Evolutionary conservation across 169 alveolate species (phyloP).

Genomic region (Cryptosporidium ryanae): DNA sequence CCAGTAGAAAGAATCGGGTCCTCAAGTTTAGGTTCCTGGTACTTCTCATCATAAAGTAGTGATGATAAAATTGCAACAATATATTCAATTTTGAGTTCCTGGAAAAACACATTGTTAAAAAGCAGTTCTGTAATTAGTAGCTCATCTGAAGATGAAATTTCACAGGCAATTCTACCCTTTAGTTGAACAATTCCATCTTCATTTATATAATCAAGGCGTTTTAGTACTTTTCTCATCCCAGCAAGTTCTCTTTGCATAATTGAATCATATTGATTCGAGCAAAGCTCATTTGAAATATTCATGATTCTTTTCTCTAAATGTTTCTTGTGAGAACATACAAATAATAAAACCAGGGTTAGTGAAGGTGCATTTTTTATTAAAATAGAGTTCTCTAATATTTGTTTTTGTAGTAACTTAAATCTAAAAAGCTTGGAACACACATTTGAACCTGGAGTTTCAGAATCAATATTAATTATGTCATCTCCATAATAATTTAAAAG

Average conservation of each 20-base stretch:
- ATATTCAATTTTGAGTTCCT: conserved; percentile 90
- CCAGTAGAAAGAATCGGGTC: conserved; percentile 77
- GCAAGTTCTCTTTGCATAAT: conserved; percentile 72
- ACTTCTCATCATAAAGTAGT: conserved; percentile 92
- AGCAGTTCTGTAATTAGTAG: conserved; percentile 95
- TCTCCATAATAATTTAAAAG: conserved; percentile 51
- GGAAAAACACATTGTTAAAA: conserved; percentile 91
- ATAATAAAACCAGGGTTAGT: conserved; percentile 16
- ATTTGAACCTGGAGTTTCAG: conserved; percentile 10
- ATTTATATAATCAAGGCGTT: conserved; percentile 89
- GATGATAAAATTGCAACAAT: conserved; percentile 94
- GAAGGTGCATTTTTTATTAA: conserved; percentile 22
- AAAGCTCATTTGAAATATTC: conserved; percentile 12
- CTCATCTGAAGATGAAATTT: conserved; percentile 98
- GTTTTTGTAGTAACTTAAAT: conserved; percentile 19
- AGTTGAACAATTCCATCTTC: conserved; percentile 91
- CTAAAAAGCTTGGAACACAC: background rate
- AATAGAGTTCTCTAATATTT: conserved; percentile 10
- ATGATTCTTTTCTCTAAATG: conserved; percentile 17
- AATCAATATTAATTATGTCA: conserved; percentile 52
- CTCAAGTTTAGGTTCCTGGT: conserved; percentile 74
- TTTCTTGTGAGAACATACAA: conserved; percentile 22
- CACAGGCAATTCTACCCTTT: conserved; percentile 98
- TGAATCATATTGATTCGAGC: conserved; percentile 38
- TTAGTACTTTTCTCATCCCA: conserved; percentile 78